Percentiles rank a stretch among this genome's conserved stretches.
Evolutionary conservation across 2,329 filamentous ascomycete genomes (phyloP).

Genomic region (Aaosphaeria pasadenensis): DNA sequence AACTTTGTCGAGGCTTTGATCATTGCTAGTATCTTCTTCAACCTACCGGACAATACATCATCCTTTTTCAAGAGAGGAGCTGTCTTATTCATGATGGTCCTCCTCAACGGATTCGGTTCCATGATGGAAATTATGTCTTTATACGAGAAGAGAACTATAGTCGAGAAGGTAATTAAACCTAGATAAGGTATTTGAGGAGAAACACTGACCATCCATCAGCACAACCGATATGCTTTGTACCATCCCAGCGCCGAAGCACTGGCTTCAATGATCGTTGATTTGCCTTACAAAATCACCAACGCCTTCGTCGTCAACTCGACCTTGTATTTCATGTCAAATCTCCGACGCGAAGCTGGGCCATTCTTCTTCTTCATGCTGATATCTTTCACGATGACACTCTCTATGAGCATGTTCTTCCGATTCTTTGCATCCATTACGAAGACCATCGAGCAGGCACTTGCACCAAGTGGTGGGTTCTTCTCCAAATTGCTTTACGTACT

Average conservation of each 20-base stretch:
- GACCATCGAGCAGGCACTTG: constrained; percentile 54
- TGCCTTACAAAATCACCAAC: constrained; percentile 73
- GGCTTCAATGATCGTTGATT: constrained; percentile 75
- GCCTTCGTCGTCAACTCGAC: constrained; percentile 69
- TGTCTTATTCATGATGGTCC: constrained; percentile 57
- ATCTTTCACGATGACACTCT: constrained; percentile 55
- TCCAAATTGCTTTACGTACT: too few relatives aligned
- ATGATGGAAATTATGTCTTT: constrained; percentile 57
- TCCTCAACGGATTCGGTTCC: constrained; percentile 54
- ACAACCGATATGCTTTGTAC: constrained; percentile 79
- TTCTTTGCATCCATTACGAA: constrained; percentile 68
- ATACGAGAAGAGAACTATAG: constrained; percentile 82
- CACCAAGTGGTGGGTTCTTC: constrained; percentile 32
- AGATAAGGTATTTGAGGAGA: background rate
- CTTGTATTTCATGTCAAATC: constrained; percentile 80
- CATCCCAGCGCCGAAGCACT: constrained; percentile 81
- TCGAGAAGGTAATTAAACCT: constrained; percentile 61
- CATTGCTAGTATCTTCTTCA: constrained; percentile 58
- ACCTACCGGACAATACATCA: constrained; percentile 46
- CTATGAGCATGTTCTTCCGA: constrained; percentile 81
- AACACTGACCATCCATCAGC: constrained; percentile 44
- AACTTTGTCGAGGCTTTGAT: constrained; percentile 56
- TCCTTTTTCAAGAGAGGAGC: constrained; percentile 55
- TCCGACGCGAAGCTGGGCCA: constrained; percentile 65
- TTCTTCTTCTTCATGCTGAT: constrained; percentile 80